These are phyloP conservation scores for Saccharomyces paradoxus DNA, from an alignment of 805 yeast genomes.

Conservation along the genomic window DNA sequence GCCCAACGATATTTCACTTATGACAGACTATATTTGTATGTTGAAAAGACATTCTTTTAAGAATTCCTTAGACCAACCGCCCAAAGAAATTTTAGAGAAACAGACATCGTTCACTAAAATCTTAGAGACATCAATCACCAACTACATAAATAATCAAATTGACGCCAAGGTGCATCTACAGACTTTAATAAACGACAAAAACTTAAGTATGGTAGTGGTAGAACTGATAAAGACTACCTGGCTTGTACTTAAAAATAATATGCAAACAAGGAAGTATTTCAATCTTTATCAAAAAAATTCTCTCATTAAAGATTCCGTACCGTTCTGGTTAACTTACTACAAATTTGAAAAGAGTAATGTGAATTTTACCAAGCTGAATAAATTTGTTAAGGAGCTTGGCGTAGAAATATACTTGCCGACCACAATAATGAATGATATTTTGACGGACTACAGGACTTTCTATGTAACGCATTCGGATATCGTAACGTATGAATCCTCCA, in stretches of 20 bases:
- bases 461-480: conserved; percentile 31
- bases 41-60: conserved; percentile 18
- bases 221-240: conserved; percentile 29
- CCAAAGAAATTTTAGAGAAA: conserved; percentile 15
- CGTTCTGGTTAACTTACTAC: conserved; percentile 53
- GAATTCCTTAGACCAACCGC: conserved; percentile 12
- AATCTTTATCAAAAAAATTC: conserved; percentile 21
- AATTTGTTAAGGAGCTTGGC: conserved; percentile 40
- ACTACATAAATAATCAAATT: conserved; percentile 16
- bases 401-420: conserved; percentile 42
- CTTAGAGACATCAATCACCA: conserved; percentile 18
- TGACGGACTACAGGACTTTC: conserved; percentile 29
- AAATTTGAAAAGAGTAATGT: conserved; percentile 42
- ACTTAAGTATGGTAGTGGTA: conserved; percentile 33
- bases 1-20: conserved; percentile 12
- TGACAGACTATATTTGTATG: conserved; percentile 18
- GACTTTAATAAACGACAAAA: conserved; percentile 34
- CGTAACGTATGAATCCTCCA: conserved; percentile 17
- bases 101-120: conserved; percentile 19
- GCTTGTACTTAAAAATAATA: conserved; percentile 24
- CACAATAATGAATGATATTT: conserved; percentile 36
- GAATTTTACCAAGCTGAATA: conserved; percentile 39
- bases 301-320: conserved; percentile 32
- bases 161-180: conserved; percentile 22
- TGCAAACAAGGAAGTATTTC: conserved; percentile 29